A percentile compares a stretch with the other conserved stretches of the same genome.
Evolutionary conservation across 139 green algal genomes (phyloP).

Genomic region (Haematococcus sp.): DNA sequence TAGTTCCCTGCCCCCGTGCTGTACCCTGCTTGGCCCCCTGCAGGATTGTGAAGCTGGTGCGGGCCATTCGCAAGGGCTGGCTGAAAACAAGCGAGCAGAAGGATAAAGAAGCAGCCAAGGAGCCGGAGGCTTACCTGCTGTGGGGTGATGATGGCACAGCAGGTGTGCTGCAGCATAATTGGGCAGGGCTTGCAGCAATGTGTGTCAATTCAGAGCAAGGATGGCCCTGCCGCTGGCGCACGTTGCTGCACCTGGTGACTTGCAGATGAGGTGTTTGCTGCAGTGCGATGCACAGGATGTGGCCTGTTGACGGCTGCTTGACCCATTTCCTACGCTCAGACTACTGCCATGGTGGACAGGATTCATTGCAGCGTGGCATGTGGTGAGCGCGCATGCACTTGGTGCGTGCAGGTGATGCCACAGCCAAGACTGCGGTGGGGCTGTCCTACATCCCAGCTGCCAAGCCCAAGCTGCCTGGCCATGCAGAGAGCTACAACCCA

Average conservation of each 20-base stretch:
- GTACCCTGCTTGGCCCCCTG: background rate
- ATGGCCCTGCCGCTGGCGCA: too few species aligned
- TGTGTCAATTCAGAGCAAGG: background rate
- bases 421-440: conserved; percentile 65
- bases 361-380: too few species aligned
- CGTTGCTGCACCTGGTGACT: too few species aligned
- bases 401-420: background rate
- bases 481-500: conserved; percentile 96
- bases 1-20: too few species aligned
- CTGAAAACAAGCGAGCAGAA: conserved; percentile 20
- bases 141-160: conserved; percentile 84
- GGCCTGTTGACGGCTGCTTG: too few species aligned
- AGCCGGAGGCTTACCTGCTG: conserved; percentile 75
- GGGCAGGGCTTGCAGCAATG: background rate
- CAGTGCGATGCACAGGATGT: too few species aligned
- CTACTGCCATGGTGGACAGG: too few species aligned
- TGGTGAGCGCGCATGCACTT: too few species aligned
- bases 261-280: too few species aligned
- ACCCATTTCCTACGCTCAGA: too few species aligned
- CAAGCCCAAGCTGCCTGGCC: conserved; percentile 85
- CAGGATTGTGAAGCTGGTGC: conserved; percentile 67
- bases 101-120: conserved; percentile 19
- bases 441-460: conserved; percentile 90
- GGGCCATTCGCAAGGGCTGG: conserved; percentile 86
- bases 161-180: background rate